Conservation (phyloP, 331 rosid genomes). For the Arachis monticola region DNA sequence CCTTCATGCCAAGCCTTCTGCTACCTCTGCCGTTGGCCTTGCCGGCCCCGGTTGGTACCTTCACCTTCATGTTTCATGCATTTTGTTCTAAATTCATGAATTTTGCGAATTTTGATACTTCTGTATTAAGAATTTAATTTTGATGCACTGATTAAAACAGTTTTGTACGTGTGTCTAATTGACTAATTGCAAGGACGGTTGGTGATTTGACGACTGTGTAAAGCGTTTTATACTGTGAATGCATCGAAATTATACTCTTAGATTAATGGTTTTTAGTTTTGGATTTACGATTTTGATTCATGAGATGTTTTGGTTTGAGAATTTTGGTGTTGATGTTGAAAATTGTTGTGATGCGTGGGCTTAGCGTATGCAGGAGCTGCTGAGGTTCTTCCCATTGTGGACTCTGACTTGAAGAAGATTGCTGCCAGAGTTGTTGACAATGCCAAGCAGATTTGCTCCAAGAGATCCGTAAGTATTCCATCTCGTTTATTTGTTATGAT, state of each 20-base stretch:
- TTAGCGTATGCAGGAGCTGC: conserved; percentile 62
- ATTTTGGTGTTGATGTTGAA: neutral
- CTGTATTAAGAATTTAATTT: no score
- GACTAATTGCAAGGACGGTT: no score
- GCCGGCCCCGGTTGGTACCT: conserved; percentile 67
- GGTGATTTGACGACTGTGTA: no score
- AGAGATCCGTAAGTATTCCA: conserved; percentile 57
- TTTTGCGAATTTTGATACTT: no score
- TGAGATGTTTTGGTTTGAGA: neutral
- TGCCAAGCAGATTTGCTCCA: conserved; percentile 62
- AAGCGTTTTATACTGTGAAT: no score
- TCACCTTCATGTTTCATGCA: no score
- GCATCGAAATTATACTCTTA: no score
- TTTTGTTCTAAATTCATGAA: no score
- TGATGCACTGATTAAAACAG: no score
- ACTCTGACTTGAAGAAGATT: conserved; percentile 64
- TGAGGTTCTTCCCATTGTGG: conserved; percentile 69
- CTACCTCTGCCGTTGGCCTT: conserved; percentile 60
- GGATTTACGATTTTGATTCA: no score
- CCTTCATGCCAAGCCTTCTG: conserved; percentile 61
- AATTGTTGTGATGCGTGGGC: neutral
- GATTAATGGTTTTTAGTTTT: neutral
- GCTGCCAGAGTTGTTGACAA: conserved; percentile 61
- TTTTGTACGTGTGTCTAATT: no score
- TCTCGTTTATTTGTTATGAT: neutral